Evolutionary conservation across 768 basidiomycete genomes (phyloP).

Genomic region (Pleurotus platypus): DNA sequence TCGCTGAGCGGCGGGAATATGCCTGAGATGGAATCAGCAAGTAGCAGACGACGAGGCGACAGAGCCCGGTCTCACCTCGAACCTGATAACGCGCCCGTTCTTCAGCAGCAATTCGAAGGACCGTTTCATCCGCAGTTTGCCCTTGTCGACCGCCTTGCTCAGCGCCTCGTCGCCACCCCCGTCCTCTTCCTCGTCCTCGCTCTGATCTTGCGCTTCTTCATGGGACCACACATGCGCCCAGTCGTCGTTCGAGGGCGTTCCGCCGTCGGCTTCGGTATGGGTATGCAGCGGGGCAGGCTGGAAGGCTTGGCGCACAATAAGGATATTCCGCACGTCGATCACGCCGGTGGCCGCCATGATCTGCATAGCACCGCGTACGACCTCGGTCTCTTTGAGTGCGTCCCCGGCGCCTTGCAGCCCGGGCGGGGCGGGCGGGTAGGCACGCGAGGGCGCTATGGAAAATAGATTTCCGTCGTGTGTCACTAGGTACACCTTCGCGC

Average conservation of each 20-base stretch:
- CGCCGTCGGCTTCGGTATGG: slow-evolving; percentile 29
- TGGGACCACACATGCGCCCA: slow-evolving; percentile 29
- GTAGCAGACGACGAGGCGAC: slow-evolving; percentile 1
- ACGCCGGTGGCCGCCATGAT: slow-evolving; percentile 61
- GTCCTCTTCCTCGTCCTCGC: slow-evolving; percentile 58
- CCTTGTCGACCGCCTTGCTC: slow-evolving; percentile 36
- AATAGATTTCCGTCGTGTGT: slow-evolving; percentile 76
- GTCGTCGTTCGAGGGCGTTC: slow-evolving; percentile 24
- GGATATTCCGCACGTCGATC: slow-evolving; percentile 69
- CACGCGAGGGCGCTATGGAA: slow-evolving; percentile 42
- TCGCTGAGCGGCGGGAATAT: slow-evolving; percentile 57
- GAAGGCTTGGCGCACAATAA: slow-evolving; percentile 61
- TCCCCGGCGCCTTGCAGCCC: slow-evolving; percentile 34
- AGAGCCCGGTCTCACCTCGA: slow-evolving; percentile 57
- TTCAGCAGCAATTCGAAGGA: slow-evolving; percentile 76
- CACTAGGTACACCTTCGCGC: slow-evolving; percentile 63
- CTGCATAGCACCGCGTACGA: slow-evolving; percentile 60
- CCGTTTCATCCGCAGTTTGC: slow-evolving; percentile 50
- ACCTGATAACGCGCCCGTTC: slow-evolving; percentile 65
- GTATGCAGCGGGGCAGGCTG: slow-evolving; percentile 35
- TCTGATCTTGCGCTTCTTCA: slow-evolving; percentile 30
- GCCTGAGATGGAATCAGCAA: slow-evolving; percentile 36
- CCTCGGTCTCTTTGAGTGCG: slow-evolving; percentile 47
- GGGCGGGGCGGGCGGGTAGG: slow-evolving; percentile 71
- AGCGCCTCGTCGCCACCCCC: slow-evolving; percentile 57